Evolutionary conservation across 129 eudicot genomes (phyloP).

Genomic region (Erigeron canadensis): DNA sequence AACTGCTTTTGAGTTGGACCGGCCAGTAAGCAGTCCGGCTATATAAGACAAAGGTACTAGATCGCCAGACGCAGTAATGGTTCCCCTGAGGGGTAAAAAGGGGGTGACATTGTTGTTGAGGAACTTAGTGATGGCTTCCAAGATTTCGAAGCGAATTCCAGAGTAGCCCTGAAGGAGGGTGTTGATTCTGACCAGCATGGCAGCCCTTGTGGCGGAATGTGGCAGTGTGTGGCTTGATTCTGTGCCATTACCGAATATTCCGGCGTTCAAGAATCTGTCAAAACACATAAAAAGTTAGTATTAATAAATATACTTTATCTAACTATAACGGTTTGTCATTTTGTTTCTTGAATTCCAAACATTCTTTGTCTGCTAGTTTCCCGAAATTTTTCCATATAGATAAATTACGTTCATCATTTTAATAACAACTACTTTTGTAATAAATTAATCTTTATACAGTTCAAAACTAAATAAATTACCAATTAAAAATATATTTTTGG

Average conservation of each 20-base stretch:
- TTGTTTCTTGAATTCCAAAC: no score
- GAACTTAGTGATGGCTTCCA: constrained; percentile 64
- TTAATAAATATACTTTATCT: no score
- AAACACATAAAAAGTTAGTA: no score
- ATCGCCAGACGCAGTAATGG: constrained; percentile 76
- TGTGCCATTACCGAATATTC: constrained; percentile 76
- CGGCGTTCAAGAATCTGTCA: constrained; percentile 85
- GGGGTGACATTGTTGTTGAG: constrained; percentile 72
- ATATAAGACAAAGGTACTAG: constrained; percentile 72
- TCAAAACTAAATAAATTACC: no score
- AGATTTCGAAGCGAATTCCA: constrained; percentile 69
- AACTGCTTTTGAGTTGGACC: constrained; percentile 47
- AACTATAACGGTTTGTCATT: no score
- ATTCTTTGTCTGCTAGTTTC: no score
- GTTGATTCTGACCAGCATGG: constrained; percentile 81
- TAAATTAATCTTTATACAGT: no score
- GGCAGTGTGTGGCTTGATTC: constrained; percentile 65
- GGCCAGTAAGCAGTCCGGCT: constrained; percentile 52
- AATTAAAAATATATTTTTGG: no score
- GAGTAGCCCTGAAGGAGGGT: constrained; percentile 86
- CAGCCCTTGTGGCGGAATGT: constrained; percentile 69
- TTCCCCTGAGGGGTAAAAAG: constrained; percentile 66
- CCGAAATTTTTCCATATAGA: no score
- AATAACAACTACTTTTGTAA: no score
- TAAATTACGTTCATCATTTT: no score